These are phyloP conservation scores for Tetratostichococcus sp. DNA, from an alignment of 139 green algal genomes.

Conservation along the genomic window DNA sequence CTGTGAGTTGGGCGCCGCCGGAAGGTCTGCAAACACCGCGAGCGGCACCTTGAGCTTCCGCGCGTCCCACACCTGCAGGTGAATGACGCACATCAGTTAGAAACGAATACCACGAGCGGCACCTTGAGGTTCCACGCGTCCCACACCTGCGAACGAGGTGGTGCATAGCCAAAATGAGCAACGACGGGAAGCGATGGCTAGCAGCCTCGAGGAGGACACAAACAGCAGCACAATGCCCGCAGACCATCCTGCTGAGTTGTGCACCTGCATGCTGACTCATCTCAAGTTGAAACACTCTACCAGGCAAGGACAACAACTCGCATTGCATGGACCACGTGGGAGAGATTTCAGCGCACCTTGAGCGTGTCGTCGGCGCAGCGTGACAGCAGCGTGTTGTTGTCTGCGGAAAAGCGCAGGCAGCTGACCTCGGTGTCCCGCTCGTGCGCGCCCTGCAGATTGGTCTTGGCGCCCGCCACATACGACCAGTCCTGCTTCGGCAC, in stretches of 20 bases:
- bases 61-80: constrained; percentile 56
- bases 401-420: constrained; percentile 64
- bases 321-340: neutral
- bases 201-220: too few relatives aligned
- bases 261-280: too few relatives aligned
- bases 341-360: constrained; percentile 51
- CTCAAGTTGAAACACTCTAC: too few relatives aligned
- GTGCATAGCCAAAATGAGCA: too few relatives aligned
- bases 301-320: too few relatives aligned
- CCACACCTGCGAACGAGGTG: too few relatives aligned
- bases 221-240: too few relatives aligned
- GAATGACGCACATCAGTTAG: constrained; percentile 14
- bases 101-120: too few relatives aligned
- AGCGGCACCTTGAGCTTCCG: constrained; percentile 76
- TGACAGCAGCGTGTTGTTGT: constrained; percentile 66
- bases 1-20: constrained; percentile 37
- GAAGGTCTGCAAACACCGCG: constrained; percentile 50
- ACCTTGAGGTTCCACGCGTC: too few relatives aligned
- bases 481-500: constrained; percentile 72
- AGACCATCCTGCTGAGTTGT: too few relatives aligned
- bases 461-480: constrained; percentile 50
- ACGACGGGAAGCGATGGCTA: too few relatives aligned
- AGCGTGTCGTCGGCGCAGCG: constrained; percentile 77
- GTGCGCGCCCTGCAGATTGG: constrained; percentile 55
- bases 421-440: constrained; percentile 67